A percentile compares a stretch with the other conserved stretches of the same genome.
Conservation (phyloP, 129 eudicot genomes). For the Lactuca sativa region DNA sequence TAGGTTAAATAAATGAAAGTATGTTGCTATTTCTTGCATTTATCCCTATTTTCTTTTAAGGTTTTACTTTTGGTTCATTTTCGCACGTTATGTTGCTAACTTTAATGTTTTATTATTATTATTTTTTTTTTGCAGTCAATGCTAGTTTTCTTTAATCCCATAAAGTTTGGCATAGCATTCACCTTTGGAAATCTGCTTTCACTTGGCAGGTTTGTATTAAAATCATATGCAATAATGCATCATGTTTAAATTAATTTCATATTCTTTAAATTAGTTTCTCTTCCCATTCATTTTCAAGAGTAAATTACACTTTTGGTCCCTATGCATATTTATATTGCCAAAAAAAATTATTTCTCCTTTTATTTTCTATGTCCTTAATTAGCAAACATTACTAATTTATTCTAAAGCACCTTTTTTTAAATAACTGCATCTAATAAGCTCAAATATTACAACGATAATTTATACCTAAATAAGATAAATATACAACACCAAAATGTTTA, state of each 20-base stretch:
- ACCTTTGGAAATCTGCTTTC: constrained; percentile 97
- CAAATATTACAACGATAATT: background rate
- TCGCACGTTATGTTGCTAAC: constrained; percentile 12
- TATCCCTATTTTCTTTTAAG: background rate
- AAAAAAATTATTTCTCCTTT: too few relatives aligned
- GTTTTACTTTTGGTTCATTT: background rate
- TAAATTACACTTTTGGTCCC: background rate
- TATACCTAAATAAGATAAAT: background rate
- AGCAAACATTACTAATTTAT: background rate
- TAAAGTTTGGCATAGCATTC: constrained; percentile 94
- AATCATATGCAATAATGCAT: constrained; percentile 2
- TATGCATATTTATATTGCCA: too few relatives aligned
- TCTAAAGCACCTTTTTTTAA: background rate
- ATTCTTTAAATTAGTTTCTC: background rate
- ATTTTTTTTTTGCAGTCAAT: constrained; percentile 58
- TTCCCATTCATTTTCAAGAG: background rate
- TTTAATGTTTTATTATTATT: background rate
- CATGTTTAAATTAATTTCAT: background rate
- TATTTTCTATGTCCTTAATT: background rate
- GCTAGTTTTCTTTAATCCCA: constrained; percentile 96
- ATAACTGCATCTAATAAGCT: too few relatives aligned
- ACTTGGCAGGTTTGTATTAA: constrained; percentile 81
- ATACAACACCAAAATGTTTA: background rate
- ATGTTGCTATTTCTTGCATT: background rate
- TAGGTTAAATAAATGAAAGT: too few relatives aligned